Conservation (phyloP, 768 basidiomycete species). For the Boletus patriciae region DNA sequence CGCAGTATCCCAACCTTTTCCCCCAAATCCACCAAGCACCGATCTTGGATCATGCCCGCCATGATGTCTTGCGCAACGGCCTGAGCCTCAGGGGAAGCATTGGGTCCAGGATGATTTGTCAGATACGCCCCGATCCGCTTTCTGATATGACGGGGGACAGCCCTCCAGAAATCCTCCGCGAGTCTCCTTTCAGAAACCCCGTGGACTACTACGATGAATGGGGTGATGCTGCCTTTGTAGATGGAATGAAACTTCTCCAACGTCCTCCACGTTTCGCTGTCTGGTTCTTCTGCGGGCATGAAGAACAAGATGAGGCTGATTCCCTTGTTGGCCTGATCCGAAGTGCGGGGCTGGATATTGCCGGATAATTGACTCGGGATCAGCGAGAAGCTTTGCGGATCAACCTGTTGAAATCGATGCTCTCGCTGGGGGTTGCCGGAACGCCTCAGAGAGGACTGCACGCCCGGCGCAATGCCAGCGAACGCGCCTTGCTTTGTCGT, state of each 20-base stretch:
- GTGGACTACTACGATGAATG: constrained; percentile 19
- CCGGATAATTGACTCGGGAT: not conserved
- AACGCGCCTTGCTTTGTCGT: constrained; percentile 9
- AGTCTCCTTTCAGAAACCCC: constrained; percentile 3
- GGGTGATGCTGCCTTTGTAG: constrained; percentile 17
- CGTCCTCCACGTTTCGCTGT: constrained; percentile 11
- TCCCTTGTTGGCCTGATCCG: constrained; percentile 1
- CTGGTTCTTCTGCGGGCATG: constrained; percentile 4
- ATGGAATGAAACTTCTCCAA: constrained; percentile 15
- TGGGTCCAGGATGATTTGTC: constrained; percentile 14
- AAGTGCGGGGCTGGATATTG: not conserved
- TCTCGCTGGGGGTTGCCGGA: not conserved
- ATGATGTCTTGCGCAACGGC: constrained; percentile 11
- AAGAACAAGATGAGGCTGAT: constrained; percentile 18
- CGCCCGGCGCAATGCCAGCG: constrained; percentile 2
- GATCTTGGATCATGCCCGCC: constrained; percentile 12
- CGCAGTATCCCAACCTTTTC: constrained; percentile 16
- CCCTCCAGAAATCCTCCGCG: constrained; percentile 14
- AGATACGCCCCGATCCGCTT: constrained; percentile 8
- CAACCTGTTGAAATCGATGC: constrained; percentile 18
- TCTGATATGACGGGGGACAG: constrained; percentile 9
- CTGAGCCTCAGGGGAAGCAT: constrained; percentile 6
- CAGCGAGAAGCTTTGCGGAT: constrained; percentile 6
- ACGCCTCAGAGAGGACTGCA: constrained; percentile 8
- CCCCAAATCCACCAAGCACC: constrained; percentile 17